Evolutionary conservation across 1,139 yeast genomes (phyloP).

Genomic region (Tardiomyces depauwii): DNA sequence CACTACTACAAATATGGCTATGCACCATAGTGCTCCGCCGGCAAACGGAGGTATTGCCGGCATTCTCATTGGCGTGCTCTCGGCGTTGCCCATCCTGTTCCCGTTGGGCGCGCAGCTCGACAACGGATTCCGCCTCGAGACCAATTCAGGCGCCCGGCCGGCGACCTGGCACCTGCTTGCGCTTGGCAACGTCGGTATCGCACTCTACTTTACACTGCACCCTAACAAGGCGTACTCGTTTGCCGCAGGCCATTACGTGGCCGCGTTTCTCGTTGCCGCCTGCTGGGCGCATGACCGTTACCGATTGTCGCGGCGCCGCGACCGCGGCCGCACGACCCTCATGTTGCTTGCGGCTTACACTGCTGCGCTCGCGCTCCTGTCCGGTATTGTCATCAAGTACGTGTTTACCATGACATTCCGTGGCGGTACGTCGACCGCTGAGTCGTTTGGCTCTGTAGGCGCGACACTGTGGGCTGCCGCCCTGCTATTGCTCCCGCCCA

Average conservation of each 20-base stretch:
- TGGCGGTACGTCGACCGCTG: neutral
- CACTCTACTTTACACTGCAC: conserved; percentile 5
- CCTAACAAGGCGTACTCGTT: conserved; percentile 4
- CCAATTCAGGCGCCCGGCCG: neutral
- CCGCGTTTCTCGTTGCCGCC: neutral
- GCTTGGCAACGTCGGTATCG: conserved; percentile 4
- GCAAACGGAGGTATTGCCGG: neutral
- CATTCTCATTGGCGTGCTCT: neutral
- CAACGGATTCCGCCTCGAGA: neutral
- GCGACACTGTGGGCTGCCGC: conserved; percentile 2
- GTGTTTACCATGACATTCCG: neutral
- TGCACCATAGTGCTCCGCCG: neutral
- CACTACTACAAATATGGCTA: no score
- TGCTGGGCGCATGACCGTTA: conserved; percentile 3
- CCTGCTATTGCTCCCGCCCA: neutral
- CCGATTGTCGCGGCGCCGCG: neutral
- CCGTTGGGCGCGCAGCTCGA: neutral
- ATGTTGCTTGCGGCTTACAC: neutral
- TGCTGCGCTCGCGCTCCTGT: neutral
- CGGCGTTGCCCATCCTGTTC: neutral
- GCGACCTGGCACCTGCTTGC: conserved; percentile 3
- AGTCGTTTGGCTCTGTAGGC: neutral
- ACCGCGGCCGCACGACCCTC: neutral
- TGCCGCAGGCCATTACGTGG: conserved; percentile 2
- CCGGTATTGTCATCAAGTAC: neutral